These are phyloP conservation scores for Cyberlindnera saturnus DNA, from an alignment of 805 yeast species.

Conservation along the genomic window DNA sequence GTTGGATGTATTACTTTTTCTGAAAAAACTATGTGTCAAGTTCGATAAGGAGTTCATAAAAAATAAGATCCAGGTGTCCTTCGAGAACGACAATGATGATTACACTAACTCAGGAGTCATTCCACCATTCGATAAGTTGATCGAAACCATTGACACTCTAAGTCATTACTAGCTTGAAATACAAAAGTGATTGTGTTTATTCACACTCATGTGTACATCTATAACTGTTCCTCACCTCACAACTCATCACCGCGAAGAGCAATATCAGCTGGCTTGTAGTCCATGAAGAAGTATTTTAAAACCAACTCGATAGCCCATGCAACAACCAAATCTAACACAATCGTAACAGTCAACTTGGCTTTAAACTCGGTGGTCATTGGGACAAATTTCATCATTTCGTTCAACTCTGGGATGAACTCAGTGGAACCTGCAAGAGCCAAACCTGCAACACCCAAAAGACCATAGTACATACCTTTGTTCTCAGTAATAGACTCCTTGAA, in stretches of 20 bases:
- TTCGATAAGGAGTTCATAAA: slow-evolving; percentile 28
- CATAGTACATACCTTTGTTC: slow-evolving; percentile 96
- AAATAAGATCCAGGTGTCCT: slow-evolving; percentile 23
- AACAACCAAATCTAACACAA: slow-evolving; percentile 69
- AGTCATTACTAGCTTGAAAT: background rate
- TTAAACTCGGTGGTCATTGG: slow-evolving; percentile 76
- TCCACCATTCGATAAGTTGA: slow-evolving; percentile 23
- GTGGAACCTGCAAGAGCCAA: slow-evolving; percentile 89
- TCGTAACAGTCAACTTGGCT: slow-evolving; percentile 62
- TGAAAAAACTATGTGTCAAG: slow-evolving; percentile 35
- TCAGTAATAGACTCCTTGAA: slow-evolving; percentile 86
- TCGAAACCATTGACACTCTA: slow-evolving; percentile 1
- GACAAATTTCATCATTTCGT: slow-evolving; percentile 87
- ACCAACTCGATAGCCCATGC: slow-evolving; percentile 73
- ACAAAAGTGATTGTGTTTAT: no score
- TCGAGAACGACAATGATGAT: slow-evolving; percentile 24
- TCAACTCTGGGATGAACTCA: slow-evolving; percentile 90
- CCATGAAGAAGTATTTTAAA: slow-evolving; percentile 85
- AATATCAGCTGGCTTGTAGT: slow-evolving; percentile 87
- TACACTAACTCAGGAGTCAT: slow-evolving; percentile 20
- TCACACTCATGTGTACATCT: no score
- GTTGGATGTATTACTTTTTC: slow-evolving; percentile 34
- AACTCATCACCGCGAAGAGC: slow-evolving; percentile 36
- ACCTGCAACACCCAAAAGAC: slow-evolving; percentile 83
- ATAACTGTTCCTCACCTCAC: background rate